Conservation (phyloP, 441 rosid species). For the Pelargonium cotyledonis region DNA sequence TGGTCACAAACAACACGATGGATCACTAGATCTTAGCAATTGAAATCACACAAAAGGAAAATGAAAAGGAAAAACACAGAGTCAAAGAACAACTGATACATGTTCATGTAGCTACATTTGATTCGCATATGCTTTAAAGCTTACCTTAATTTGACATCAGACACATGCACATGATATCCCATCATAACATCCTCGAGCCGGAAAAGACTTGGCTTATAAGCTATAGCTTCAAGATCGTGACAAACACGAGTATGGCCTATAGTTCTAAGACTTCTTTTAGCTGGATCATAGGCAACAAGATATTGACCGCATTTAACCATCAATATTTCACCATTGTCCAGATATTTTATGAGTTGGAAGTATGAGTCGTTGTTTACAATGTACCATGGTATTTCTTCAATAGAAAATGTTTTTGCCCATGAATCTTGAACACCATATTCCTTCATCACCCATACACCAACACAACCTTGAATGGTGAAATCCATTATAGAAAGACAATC, state of each 20-base stretch:
- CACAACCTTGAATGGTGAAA: neutral
- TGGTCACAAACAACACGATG: too few relatives aligned
- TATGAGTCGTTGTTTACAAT: neutral
- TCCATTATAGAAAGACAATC: neutral
- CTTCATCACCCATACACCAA: neutral
- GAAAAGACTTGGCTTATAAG: too few relatives aligned
- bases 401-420: neutral
- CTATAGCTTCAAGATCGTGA: too few relatives aligned
- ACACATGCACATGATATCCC: too few relatives aligned
- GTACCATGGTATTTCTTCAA: neutral
- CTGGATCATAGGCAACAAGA: neutral
- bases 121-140: too few relatives aligned
- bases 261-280: neutral
- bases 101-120: too few relatives aligned
- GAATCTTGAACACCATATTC: neutral
- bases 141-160: too few relatives aligned
- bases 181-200: too few relatives aligned
- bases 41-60: too few relatives aligned
- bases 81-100: too few relatives aligned
- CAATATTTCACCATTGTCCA: neutral
- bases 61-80: too few relatives aligned
- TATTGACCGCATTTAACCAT: neutral
- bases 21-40: too few relatives aligned
- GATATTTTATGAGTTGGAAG: neutral
- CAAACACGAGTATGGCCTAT: neutral